Evolutionary conservation across 805 yeast genomes (phyloP).

Genomic region (Metschnikowia picachoensis): DNA sequence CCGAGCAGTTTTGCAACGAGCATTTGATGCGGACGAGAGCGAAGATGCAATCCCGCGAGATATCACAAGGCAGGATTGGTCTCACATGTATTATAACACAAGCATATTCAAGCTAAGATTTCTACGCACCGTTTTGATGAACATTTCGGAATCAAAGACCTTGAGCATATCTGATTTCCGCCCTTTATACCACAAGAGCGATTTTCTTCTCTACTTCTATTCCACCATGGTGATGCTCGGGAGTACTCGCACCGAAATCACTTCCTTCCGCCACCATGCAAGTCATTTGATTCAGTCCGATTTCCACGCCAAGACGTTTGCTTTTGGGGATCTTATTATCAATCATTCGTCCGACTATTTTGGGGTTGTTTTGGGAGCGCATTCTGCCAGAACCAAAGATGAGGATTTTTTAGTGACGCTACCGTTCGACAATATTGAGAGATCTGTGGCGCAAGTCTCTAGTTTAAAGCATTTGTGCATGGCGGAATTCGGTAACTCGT

Average conservation of each 20-base stretch:
- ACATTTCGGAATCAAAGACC: slow-evolving; percentile 1
- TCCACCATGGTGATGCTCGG: slow-evolving; percentile 3
- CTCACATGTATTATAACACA: background rate
- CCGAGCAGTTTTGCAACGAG: slow-evolving; percentile 4
- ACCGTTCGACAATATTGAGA: slow-evolving; percentile 10
- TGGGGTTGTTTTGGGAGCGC: slow-evolving; percentile 7
- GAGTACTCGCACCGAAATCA: background rate
- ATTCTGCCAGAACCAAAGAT: background rate
- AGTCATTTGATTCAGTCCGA: background rate
- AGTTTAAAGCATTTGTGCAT: slow-evolving; percentile 2
- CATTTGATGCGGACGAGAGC: slow-evolving; percentile 6
- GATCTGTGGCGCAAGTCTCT: slow-evolving; percentile 3
- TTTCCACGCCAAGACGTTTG: background rate
- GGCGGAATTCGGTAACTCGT: background rate
- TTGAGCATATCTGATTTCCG: slow-evolving; percentile 1
- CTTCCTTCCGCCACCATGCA: background rate
- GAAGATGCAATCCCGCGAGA: background rate
- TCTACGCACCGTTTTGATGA: slow-evolving; percentile 10
- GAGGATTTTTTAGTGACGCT: slow-evolving; percentile 1
- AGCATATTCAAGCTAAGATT: slow-evolving; percentile 14
- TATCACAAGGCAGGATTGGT: slow-evolving; percentile 7
- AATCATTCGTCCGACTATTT: slow-evolving; percentile 9
- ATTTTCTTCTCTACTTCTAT: slow-evolving; percentile 11
- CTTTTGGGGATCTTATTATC: slow-evolving; percentile 5
- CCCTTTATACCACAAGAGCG: slow-evolving; percentile 8